phyloP scores from a whole-genome alignment of 2,329 filamentous ascomycete species.

The Arthrinium puccinioides region DNA sequence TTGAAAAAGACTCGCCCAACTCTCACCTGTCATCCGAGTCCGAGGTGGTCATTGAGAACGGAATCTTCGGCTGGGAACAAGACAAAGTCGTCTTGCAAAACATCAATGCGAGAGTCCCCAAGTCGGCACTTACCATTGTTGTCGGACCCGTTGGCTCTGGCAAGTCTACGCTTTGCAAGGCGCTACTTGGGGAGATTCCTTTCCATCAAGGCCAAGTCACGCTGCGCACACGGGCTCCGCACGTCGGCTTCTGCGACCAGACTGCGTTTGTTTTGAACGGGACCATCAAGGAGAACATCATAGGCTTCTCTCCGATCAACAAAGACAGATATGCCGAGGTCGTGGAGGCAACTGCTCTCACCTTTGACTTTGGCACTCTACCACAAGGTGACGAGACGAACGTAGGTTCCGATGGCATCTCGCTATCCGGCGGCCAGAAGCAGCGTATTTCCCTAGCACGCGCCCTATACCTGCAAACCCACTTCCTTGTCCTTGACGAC shows the following conservation, averaged over 20 bases:
- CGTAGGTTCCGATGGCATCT: constrained; percentile 14
- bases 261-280: constrained; percentile 34
- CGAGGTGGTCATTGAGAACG: neutral
- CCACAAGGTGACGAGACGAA: constrained; percentile 16
- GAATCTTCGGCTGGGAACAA: neutral
- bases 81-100: neutral
- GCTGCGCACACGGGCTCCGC: constrained; percentile 9
- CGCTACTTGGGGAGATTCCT: constrained; percentile 28
- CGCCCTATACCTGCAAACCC: constrained; percentile 26
- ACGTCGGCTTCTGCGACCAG: constrained; percentile 34
- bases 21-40: too few species aligned
- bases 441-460: constrained; percentile 24
- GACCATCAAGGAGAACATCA: constrained; percentile 29
- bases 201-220: constrained; percentile 16
- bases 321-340: constrained; percentile 19
- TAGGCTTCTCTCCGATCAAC: constrained; percentile 20
- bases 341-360: constrained; percentile 17
- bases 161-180: constrained; percentile 35
- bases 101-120: neutral
- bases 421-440: constrained; percentile 7
- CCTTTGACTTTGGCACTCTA: constrained; percentile 17
- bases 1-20: too few species aligned
- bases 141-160: constrained; percentile 36
- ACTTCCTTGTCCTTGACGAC: constrained; percentile 27
- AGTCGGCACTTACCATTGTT: constrained; percentile 20